These are phyloP conservation scores for Xerophyta viscosa DNA, from an alignment of 106 monocot species.

Conservation along the genomic window DNA sequence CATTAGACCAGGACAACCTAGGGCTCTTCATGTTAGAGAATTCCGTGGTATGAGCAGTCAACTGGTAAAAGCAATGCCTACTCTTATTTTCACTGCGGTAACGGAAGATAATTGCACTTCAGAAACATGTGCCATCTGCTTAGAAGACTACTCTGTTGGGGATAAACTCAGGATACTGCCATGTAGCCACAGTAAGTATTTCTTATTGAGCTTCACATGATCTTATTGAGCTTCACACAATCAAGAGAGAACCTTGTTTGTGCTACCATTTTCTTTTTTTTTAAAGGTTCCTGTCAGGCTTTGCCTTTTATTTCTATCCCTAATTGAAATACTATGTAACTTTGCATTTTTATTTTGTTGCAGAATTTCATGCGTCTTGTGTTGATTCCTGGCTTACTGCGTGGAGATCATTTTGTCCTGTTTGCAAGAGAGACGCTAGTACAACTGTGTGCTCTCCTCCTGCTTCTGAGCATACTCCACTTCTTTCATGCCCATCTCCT, in stretches of 20 bases:
- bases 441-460: conserved; percentile 30
- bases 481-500: conserved; percentile 30
- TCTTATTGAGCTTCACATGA: no score
- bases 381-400: conserved; percentile 82
- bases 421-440: conserved; percentile 82
- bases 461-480: conserved; percentile 61
- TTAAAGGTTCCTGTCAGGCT: no score
- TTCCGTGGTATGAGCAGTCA: conserved; percentile 81
- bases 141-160: conserved; percentile 80
- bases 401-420: conserved; percentile 91
- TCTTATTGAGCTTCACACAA: no score
- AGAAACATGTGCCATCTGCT: conserved; percentile 76
- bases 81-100: conserved; percentile 60
- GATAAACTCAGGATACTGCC: conserved; percentile 81
- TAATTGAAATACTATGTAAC: no score
- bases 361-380: conserved; percentile 84
- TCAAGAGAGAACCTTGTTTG: no score
- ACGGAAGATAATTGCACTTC: conserved; percentile 84
- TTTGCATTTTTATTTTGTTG: not conserved
- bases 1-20: conserved; percentile 38
- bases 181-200: conserved; percentile 78
- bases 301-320: no score
- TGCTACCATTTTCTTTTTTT: no score
- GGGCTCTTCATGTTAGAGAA: conserved; percentile 36
- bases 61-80: conserved; percentile 86